Conservation (phyloP, 805 yeast genomes). For the Saccharomycopsis sp. region DNA sequence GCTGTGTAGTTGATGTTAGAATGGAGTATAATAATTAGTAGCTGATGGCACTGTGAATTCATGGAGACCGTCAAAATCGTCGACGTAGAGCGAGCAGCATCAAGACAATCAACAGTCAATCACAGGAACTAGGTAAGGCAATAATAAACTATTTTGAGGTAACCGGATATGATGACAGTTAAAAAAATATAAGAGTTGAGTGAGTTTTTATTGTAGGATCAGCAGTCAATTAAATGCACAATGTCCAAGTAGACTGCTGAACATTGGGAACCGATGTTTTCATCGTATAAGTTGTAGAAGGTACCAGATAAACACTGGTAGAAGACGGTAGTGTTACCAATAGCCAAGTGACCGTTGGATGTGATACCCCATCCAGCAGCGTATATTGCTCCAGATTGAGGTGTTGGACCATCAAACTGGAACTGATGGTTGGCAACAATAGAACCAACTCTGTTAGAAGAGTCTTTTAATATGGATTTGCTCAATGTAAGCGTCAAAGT, state of each 20-base stretch:
- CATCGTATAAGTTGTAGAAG: conserved; percentile 51
- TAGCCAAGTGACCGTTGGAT: conserved; percentile 38
- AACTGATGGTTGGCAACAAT: conserved; percentile 58
- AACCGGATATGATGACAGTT: conserved; percentile 11
- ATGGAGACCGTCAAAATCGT: neutral
- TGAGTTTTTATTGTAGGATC: conserved; percentile 1
- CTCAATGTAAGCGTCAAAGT: conserved; percentile 44
- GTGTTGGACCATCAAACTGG: conserved; percentile 61
- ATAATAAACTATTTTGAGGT: conserved; percentile 4
- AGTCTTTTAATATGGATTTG: conserved; percentile 37
- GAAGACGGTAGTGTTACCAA: conserved; percentile 42
- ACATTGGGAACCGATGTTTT: conserved; percentile 41
- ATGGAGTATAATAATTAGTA: no score
- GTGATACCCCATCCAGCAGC: conserved; percentile 42
- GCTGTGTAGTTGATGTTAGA: no score
- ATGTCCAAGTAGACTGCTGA: conserved; percentile 39
- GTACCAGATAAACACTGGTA: conserved; percentile 51
- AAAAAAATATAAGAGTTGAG: no score
- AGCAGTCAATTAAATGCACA: conserved; percentile 38
- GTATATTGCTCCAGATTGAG: conserved; percentile 48
- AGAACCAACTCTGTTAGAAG: conserved; percentile 47
- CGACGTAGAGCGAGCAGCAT: neutral
- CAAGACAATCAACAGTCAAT: neutral
- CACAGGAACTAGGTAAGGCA: neutral
- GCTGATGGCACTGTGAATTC: neutral